These are phyloP conservation scores for Irpex sp. DNA, from an alignment of 1,284 basidiomycete species.

Conservation along the genomic window DNA sequence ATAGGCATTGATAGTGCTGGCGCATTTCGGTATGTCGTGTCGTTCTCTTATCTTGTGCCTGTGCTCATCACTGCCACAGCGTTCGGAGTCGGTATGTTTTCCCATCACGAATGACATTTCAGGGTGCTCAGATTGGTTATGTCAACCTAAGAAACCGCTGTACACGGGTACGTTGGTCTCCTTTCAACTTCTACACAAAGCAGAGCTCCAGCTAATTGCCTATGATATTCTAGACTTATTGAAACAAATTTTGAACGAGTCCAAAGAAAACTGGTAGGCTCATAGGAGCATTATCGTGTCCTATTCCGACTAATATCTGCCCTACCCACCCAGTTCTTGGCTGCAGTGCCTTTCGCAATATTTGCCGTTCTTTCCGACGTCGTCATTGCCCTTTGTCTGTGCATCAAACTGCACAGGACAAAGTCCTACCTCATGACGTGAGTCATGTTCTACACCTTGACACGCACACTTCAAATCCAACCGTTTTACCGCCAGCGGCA, in stretches of 20 bases:
- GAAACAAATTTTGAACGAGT: background rate
- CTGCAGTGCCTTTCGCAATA: constrained; percentile 10
- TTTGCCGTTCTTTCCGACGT: constrained; percentile 12
- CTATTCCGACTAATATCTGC: background rate
- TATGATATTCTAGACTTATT: background rate
- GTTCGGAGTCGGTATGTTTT: constrained; percentile 8
- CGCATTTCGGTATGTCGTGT: constrained; percentile 8
- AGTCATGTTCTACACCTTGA: background rate
- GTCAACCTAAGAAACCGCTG: constrained; percentile 3
- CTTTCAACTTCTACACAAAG: background rate
- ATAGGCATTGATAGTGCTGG: constrained; percentile 5
- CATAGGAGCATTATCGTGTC: background rate
- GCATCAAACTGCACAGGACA: constrained; percentile 8
- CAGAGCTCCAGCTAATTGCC: background rate
- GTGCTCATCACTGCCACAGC: background rate
- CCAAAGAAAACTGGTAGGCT: constrained; percentile 3
- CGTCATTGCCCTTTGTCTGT: constrained; percentile 8
- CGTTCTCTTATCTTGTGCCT: background rate
- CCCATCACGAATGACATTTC: background rate
- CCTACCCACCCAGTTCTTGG: background rate
- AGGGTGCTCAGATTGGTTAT: background rate
- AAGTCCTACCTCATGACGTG: constrained; percentile 13
- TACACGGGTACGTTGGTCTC: background rate
- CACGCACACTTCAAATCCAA: background rate
- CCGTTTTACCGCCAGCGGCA: constrained; percentile 3